Base-by-base conservation (phyloP, 1,284 basidiomycete genomes). In the Exsudoporus floridanus region DNA sequence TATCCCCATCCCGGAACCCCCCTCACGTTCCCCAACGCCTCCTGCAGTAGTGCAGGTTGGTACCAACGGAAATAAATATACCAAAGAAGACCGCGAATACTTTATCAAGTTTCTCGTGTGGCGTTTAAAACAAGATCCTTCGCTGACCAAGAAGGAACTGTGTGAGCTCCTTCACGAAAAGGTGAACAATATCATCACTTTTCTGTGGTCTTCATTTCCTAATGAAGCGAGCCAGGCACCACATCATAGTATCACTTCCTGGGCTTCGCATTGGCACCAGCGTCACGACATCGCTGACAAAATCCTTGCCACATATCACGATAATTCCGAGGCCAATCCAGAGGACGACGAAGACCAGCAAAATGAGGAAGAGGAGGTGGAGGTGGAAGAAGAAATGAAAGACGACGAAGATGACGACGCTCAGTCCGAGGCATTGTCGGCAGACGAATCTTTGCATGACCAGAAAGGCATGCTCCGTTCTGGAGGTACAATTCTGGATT, bases 11-110 rank as follows among this genome's bases (percentile, higher is more conserved):
- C 84, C 84, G 3, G 73, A 76, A 10, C 80, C 82, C 13, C 83
- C 84, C 9, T 82, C 83, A 19, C 79, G 83, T 37, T 81, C 81
- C n/a, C 86, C 86, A 3, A 80, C 76, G 3, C 86, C 86, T 30
- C 86, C 86, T 4, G 76, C 72, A 6, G 66, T 67, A 47, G 62
- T 82, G 23, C 71, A 81, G 42, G 66, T 70, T 10, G 72, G 69
- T 25, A 60, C 63, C 34, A 73, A 75, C 13, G 73, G 83, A 45
- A 77, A 83, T 55, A 80, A 71, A 62, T 89, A 83, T 60, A 88
- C 86, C 1, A 71, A 76, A 19, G 80, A 82, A 58, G 86, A 89
- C 61, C 75, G 77, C 36, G 74, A 77, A 3, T 89, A 77, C 58
- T 84, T 89, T 61, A 71, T 84, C 59, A 79, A 81, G 40, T 86